Percentiles rank a stretch among this genome's conserved stretches.
Conservation (phyloP, 352 stramenopile genomes). For the Porosira glacialis region DNA sequence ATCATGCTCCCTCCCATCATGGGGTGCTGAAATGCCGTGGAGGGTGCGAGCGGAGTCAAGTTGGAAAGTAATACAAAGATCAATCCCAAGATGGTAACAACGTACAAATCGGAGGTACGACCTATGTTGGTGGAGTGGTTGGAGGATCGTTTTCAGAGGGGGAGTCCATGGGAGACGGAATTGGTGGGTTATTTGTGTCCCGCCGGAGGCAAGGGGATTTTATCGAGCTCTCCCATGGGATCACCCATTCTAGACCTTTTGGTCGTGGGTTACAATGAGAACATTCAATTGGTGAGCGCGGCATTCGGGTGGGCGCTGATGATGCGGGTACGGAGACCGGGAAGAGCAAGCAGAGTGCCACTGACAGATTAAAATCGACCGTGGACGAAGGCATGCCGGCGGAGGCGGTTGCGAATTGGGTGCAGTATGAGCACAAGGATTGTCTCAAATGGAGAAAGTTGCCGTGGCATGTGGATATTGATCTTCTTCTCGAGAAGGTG, state of each 20-base stretch:
- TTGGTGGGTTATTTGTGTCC: constrained; percentile 60
- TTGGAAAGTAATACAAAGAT: constrained; percentile 37
- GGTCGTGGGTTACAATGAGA: constrained; percentile 75
- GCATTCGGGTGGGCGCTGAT: constrained; percentile 30
- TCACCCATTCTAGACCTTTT: constrained; percentile 80
- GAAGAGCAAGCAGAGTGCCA: constrained; percentile 32
- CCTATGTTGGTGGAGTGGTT: constrained; percentile 74
- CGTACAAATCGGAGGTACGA: constrained; percentile 52
- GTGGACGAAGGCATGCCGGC: constrained; percentile 78
- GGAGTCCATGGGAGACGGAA: constrained; percentile 72
- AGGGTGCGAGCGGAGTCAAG: constrained; percentile 48
- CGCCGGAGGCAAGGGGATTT: constrained; percentile 6
- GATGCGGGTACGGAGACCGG: constrained; percentile 6
- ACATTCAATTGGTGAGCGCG: constrained; percentile 54
- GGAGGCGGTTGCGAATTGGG: constrained; percentile 77
- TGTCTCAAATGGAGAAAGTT: constrained; percentile 79
- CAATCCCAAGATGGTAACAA: constrained; percentile 45
- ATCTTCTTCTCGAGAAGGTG: constrained; percentile 77
- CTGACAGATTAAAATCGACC: constrained; percentile 60
- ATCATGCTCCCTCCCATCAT: constrained; percentile 66
- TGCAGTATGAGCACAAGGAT: constrained; percentile 80
- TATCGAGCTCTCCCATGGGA: constrained; percentile 59
- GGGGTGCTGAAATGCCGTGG: constrained; percentile 61
- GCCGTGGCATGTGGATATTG: constrained; percentile 79
- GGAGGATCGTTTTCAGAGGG: constrained; percentile 67